A percentile compares a stretch with the other conserved stretches of the same genome.
Conservation (phyloP, 2,329 filamentous ascomycete genomes). For the Fusarium algeriense region DNA sequence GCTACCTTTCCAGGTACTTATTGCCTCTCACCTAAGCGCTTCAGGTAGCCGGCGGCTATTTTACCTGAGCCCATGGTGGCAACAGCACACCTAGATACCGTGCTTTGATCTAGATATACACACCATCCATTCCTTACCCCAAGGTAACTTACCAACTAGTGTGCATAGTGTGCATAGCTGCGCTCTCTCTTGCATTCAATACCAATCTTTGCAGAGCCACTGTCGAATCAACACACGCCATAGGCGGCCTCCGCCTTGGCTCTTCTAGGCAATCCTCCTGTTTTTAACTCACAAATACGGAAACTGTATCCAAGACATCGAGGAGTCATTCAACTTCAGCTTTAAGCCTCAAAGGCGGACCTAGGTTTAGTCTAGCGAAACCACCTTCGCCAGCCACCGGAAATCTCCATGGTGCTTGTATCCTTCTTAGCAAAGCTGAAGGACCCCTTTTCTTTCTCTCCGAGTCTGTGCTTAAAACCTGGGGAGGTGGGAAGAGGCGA, state of each 20-base stretch:
- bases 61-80: neutral
- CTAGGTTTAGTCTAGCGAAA: constrained; percentile 6
- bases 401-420: constrained; percentile 3
- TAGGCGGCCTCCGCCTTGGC: constrained; percentile 13
- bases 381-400: constrained; percentile 24
- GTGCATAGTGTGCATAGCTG: constrained; percentile 1
- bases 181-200: neutral
- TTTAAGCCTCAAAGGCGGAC: constrained; percentile 12
- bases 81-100: neutral
- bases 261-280: neutral
- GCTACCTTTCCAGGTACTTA: neutral
- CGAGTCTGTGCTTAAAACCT: neutral
- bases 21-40: neutral
- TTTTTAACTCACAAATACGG: neutral
- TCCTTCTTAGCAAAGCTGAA: neutral
- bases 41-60: constrained; percentile 5
- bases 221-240: constrained; percentile 4
- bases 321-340: constrained; percentile 1
- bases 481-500: neutral
- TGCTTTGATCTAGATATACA: constrained; percentile 5
- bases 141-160: too few relatives aligned
- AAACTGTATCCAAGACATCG: constrained; percentile 12
- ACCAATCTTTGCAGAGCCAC: neutral
- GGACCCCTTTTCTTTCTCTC: neutral
- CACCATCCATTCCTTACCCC: too few relatives aligned